Evolutionary conservation across 1,284 basidiomycete species (phyloP), one percentile per base, ranked within the genome.

Genomic region (Pseudozyma tsukubaensis): DNA sequence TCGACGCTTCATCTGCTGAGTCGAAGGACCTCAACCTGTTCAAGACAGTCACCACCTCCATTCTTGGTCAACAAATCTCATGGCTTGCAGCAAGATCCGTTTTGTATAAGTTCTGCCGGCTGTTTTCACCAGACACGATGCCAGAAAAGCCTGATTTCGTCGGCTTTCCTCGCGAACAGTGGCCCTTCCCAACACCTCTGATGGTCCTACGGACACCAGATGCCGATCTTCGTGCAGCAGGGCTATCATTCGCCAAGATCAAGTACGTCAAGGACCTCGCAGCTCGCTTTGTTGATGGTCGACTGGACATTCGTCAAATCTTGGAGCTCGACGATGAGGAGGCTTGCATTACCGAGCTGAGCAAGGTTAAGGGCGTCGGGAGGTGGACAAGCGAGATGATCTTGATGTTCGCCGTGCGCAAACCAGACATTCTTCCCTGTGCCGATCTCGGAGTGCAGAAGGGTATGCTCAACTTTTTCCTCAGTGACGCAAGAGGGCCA

Each of bases 71-170:
- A 85, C 94, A 97, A 85, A 94, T 97, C 43, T 93, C 92, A 0
- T 95, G 92, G 92, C 85, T 92, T 35, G 94, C 94, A 4, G 94
- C 94, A 0, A 88, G 91, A 40, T 90, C 92, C 5, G 94, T 97
- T 56, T 89, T 88, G n/a, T 91, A 93, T 84, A 90, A 89, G 62
- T 97, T 97, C 83, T 87, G 85, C 93, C 66, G 75, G 12, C 70
- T 78, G 12, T 84, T 83, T 40, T 65, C 45, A 34, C 59, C 76
- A 3, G 67, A 72, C 18, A 47, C 58, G 43, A 63, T 82, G 51
- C 80, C 80, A 3, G 80, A 76, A 48, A 72, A 71, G 50, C 78
- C 80, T 6, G 74, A 82, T 56, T 79, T 79, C 47, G 59, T 67
- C n/a, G 58, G 43, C 36, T 63, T 75, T n/a, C 70, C 77, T 10